Base-by-base conservation (phyloP, 345 rosid species). In the Lumnitzera racemosa region DNA sequence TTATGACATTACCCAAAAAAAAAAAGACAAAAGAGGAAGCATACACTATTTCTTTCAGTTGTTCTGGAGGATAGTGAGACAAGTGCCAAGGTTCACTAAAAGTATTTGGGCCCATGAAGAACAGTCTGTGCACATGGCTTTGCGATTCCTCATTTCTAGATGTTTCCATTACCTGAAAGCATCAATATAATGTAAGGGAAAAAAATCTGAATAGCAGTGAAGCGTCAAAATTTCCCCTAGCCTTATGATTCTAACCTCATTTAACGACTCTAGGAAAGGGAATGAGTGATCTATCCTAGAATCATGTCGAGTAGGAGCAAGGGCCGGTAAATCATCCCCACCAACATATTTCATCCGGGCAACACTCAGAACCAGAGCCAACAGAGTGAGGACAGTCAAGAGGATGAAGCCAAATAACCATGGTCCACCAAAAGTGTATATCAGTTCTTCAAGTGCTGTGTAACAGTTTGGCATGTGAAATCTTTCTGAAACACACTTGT, bases 391-490 rank as follows among this genome's bases (percentile, higher is more conserved):
- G 58, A 88, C 79, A 70, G 82, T 79, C 65, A 91, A 67, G 31
- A 91, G 81, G 63, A 84, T 80, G 61, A 91, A 65, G 51, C 95
- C 84, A 66, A 91, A 91, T 56, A 74, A 60, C 98, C 96, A 91
- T 16, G 98, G 98, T 31, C 98, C 96, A 59, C 98, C 98, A 81
- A 91, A 91, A 61, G 98, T 86, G 80, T 91, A 83, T 46, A 91
- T 80, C 64, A 91, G 68, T 79, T 91, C 98, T 71, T 91, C 98
- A 59, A 91, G 83, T 47, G 91, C 75, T 11, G 98, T 91, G 63
- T 86, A 86, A 77, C 98, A 91, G 69, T 84, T 76, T 58, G 98
- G 98, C 95, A 88, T 80, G 75, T 78, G 98, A 67, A 80, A 91
- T 84, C 95, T 81, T 48, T 88, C 96, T 7, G 98, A 86, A 49